phyloP scores from a whole-genome alignment of 2,329 filamentous ascomycete species.

The Podosphaera fusca region DNA sequence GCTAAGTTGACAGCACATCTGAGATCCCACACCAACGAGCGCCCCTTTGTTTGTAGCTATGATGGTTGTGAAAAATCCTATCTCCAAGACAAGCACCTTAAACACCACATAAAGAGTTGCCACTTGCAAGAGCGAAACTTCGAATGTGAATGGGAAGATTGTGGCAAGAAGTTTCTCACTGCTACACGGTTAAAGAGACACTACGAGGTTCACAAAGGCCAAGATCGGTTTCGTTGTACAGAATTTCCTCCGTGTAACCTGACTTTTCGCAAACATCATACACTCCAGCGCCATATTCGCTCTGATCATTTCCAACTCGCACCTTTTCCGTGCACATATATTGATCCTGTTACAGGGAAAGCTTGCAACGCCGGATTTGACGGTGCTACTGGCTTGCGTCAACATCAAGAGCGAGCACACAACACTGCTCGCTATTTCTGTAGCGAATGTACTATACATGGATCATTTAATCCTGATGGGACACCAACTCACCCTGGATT shows the following conservation, averaged over 20 bases:
- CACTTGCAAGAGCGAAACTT: slow-evolving; percentile 52
- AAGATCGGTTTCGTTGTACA: slow-evolving; percentile 52
- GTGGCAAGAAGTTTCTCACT: slow-evolving; percentile 62
- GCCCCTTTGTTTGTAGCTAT: slow-evolving; percentile 51
- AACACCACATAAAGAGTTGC: slow-evolving; percentile 62
- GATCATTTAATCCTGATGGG: slow-evolving; percentile 17
- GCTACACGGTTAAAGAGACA: slow-evolving; percentile 58
- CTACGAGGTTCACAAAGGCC: slow-evolving; percentile 52
- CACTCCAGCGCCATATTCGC: slow-evolving; percentile 61
- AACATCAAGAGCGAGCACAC: slow-evolving; percentile 50
- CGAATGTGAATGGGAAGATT: slow-evolving; percentile 46
- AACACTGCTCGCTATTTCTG: slow-evolving; percentile 52
- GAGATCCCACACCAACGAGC: slow-evolving; percentile 65
- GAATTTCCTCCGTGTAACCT: slow-evolving; percentile 47
- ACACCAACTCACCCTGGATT: slow-evolving; percentile 32
- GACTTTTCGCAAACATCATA: slow-evolving; percentile 71
- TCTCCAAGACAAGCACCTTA: slow-evolving; percentile 64
- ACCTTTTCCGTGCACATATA: slow-evolving; percentile 45
- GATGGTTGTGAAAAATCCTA: slow-evolving; percentile 62
- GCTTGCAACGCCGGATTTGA: slow-evolving; percentile 50
- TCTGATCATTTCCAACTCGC: slow-evolving; percentile 49
- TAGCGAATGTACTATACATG: slow-evolving; percentile 35
- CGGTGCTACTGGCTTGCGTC: slow-evolving; percentile 43
- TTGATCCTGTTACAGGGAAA: slow-evolving; percentile 26
- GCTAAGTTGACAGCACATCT: slow-evolving; percentile 59